Evolutionary conservation across 805 yeast species (phyloP), one percentile per base, ranked within the genome.

Genomic region (Kluyveromyces dobzhanskii): DNA sequence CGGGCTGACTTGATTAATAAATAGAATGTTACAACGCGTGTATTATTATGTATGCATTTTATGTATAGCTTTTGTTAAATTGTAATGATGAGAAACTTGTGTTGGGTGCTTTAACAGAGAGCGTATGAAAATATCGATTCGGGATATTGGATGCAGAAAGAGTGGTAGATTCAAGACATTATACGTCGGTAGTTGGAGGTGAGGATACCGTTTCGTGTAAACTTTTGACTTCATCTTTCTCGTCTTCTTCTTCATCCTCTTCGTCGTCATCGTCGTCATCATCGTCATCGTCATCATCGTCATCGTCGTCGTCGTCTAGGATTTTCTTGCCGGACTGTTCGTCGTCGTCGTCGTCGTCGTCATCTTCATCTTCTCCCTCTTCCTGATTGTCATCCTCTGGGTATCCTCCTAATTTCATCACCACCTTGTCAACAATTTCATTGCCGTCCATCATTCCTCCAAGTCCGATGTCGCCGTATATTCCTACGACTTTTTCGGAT

Each of bases 371-470:
- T 3, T 67, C 72, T 0, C 69, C 70, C 12, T 64, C 72, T 16
- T 67, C 71, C 10, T 66, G 73, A 23, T 69, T 71, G 10, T 72
- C 78, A 21, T 67, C 73, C 37, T 75, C 72, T 14, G 80, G 79
- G 70, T 73, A 64, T 41, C 78, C 70, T 46, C 80, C 76, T 47
- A 87, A 65, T 55, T 80, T 81, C 61, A 78, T 69, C 16, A 84
- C 94, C 35, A 85, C 71, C 50, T 78, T 77, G 56, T 87, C 94
- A 14, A 87, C 95, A 50, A 92, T 81, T 58, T 88, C 97, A 57
- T 85, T 83, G 77, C 94, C 86, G 51, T 92, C 97, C 80, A 88
- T 82, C 97, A 92, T 92, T 39, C 98, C 97, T 35, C 98, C 97
- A 86, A 92, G 83, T n/a, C 97, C 97, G 41, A 92, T 87, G 51